Base-by-base conservation (phyloP, 257 asterid species). In the Capsicum rhomboideum region DNA sequence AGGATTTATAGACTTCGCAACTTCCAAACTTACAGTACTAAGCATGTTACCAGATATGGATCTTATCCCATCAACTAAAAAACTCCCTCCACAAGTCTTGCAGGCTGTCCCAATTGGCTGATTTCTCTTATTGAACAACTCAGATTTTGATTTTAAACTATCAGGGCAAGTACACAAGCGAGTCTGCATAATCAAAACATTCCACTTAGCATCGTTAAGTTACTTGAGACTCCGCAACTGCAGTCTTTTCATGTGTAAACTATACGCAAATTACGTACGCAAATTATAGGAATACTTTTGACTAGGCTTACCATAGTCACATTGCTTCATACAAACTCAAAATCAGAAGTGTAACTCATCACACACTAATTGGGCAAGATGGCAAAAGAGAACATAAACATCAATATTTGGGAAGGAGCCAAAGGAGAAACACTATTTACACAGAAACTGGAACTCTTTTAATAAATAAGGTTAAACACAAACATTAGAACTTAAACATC, bases 21-120 rank as follows among this genome's bases (percentile, higher is more conserved):
- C 91, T 88, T 93, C 91, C 69, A 87, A 88, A 83, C 92, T 91
- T 72, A 83, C 89, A 83, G 86, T 78, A 87, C 90, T 89, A 79
- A 80, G 90, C 94, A 93, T 92, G 83, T 81, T 88, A 82, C 63
- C 82, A 55, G 88, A 84, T 80, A 58, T 6, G n/a, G 71, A 56
- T 23, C 31, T 9, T 58, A 58, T 69, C 53, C 29, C 9, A 69
- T 69, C 78, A 37, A 69, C 78, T 69, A 20, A 37, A 44, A 9
- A 69, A 42, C 55, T 40, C 54, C 79, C 20, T 71, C 79, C 79
- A 20, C 53, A 71, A 40, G 34, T 71, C 55, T 40, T 20, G 79
- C 50, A 46, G 8, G 8, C 6, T 23, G 79, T 6, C 31, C 10
- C 54, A n/a, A 6, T 6, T 40, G 20, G 54, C 79, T 40, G 13